Conservation (phyloP, 176 grass and related monocot species). For the Carex kokanica region DNA sequence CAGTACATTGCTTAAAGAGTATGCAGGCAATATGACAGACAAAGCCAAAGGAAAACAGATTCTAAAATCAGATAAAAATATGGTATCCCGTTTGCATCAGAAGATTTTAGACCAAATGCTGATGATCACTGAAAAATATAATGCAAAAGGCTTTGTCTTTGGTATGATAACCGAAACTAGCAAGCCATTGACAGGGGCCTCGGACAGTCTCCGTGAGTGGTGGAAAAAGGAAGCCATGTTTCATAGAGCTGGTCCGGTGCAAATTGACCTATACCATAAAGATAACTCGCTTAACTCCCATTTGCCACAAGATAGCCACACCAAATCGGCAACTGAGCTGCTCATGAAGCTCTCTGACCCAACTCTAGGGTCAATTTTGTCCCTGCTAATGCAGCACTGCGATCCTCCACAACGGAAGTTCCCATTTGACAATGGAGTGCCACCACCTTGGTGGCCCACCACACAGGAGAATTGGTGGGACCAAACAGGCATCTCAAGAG, state of each 20-base stretch:
- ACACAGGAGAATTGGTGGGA: constrained; percentile 51
- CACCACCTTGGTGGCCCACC: constrained; percentile 47
- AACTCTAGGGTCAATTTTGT: constrained; percentile 73
- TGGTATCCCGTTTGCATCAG: too few species aligned
- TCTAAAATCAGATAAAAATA: too few species aligned
- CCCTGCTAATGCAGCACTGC: constrained; percentile 68
- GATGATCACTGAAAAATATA: too few species aligned
- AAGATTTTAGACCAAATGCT: too few species aligned
- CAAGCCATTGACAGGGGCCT: too few species aligned
- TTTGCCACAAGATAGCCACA: constrained; percentile 39
- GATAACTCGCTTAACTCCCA: constrained; percentile 56
- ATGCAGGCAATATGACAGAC: background rate
- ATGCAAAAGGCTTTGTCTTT: too few species aligned
- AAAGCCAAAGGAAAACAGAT: background rate
- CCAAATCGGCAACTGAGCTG: constrained; percentile 38
- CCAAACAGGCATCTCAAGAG: constrained; percentile 29
- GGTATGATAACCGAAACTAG: too few species aligned
- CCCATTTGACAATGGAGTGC: constrained; percentile 51
- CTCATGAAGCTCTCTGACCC: background rate
- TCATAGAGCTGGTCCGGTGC: background rate
- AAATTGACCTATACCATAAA: background rate
- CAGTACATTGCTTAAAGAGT: background rate
- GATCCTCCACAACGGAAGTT: constrained; percentile 64
- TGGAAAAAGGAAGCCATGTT: background rate
- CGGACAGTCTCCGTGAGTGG: too few species aligned